These are phyloP conservation scores for Solanum chacoense DNA, from an alignment of 305 asterid species.

Conservation along the genomic window DNA sequence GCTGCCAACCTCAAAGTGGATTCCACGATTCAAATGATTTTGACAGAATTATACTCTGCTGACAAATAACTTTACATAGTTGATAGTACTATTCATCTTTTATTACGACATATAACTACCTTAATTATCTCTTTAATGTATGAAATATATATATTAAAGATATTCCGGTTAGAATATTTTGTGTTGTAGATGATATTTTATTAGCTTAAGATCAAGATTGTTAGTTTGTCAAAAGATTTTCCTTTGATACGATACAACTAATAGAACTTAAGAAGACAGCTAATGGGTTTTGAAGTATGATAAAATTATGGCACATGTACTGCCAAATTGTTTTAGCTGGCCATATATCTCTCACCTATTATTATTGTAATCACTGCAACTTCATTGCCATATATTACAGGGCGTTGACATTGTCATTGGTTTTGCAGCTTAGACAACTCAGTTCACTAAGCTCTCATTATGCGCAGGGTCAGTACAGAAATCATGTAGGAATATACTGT, in stretches of 20 bases:
- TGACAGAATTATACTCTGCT: not conserved
- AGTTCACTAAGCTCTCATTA: not conserved
- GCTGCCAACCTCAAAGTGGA: conserved; percentile 7
- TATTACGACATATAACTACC: not conserved
- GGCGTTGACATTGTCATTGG: not conserved
- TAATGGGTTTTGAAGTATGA: not conserved
- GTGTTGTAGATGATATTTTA: not conserved
- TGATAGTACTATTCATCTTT: not conserved
- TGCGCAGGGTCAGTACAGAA: not conserved
- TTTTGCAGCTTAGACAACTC: not conserved
- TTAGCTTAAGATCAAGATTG: not conserved
- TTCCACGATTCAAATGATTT: not conserved
- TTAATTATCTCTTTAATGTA: not conserved
- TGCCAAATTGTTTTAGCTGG: not conserved
- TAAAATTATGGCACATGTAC: not conserved
- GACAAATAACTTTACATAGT: not conserved
- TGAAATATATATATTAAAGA: not conserved
- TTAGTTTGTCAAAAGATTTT: not conserved
- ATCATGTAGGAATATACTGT: not conserved
- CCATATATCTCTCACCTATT: not conserved
- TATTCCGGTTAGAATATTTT: not conserved
- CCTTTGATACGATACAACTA: not conserved
- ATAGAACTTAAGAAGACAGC: not conserved
- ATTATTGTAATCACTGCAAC: not conserved
- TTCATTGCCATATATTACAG: not conserved